Percentiles rank a stretch among this genome's conserved stretches.
Conservation (phyloP, 176 grass and related monocot species). For the Ensete glaucum region DNA sequence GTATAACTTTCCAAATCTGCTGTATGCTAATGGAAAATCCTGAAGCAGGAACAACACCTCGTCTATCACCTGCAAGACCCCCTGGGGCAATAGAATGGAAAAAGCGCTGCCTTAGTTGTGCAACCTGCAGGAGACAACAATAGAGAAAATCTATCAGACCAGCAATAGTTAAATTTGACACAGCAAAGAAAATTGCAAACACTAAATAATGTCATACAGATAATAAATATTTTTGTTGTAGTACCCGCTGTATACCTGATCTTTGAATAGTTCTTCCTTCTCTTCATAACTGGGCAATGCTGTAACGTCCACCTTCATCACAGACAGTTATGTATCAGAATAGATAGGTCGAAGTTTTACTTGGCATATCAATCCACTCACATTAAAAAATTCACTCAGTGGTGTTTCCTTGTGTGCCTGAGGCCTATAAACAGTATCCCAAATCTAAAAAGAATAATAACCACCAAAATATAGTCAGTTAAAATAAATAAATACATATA, state of each 20-base stretch:
- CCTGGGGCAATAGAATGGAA: conserved; percentile 52
- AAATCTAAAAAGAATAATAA: conserved; percentile 46
- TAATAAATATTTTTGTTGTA: neutral
- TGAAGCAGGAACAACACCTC: conserved; percentile 72
- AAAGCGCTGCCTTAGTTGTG: conserved; percentile 60
- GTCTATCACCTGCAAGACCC: conserved; percentile 74
- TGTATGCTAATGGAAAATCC: conserved; percentile 61
- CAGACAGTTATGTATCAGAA: neutral
- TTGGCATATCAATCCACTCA: conserved; percentile 19
- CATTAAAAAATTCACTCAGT: conserved; percentile 84
- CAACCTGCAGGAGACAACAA: conserved; percentile 31
- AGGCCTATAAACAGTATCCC: conserved; percentile 65
- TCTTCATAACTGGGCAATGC: conserved; percentile 83
- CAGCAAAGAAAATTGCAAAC: neutral
- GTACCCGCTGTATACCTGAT: conserved; percentile 30
- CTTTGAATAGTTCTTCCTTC: conserved; percentile 67
- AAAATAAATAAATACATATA: too few relatives aligned
- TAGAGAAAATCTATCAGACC: neutral
- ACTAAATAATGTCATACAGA: neutral
- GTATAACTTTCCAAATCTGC: conserved; percentile 79
- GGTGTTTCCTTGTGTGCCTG: conserved; percentile 53
- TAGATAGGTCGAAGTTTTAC: neutral
- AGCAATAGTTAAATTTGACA: neutral
- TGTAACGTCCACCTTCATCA: conserved; percentile 59
- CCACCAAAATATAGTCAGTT: neutral